These are phyloP conservation scores for Aphanomyces invadans DNA, from an alignment of 352 stramenopile genomes.

Conservation along the genomic window DNA sequence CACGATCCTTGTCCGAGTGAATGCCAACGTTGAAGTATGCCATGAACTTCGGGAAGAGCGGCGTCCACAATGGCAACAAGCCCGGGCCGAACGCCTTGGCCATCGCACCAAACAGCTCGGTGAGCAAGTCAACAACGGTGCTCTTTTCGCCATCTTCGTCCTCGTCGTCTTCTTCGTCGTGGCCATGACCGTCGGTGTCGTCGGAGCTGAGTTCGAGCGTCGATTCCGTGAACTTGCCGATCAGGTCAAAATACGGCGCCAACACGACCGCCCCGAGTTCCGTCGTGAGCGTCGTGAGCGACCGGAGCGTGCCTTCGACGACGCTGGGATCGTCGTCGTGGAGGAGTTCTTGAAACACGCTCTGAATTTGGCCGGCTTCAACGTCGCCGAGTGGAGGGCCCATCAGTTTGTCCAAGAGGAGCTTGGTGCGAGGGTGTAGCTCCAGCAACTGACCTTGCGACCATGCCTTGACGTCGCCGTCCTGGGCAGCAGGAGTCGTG, in stretches of 20 bases:
- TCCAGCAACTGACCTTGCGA: constrained; percentile 77
- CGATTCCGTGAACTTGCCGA: constrained; percentile 84
- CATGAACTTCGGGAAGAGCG: constrained; percentile 87
- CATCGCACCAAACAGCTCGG: constrained; percentile 90
- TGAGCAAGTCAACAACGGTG: constrained; percentile 88
- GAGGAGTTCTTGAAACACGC: constrained; percentile 37
- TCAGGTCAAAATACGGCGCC: constrained; percentile 81
- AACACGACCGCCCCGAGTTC: constrained; percentile 88
- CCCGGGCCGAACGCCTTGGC: constrained; percentile 91
- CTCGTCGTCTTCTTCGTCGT: constrained; percentile 85
- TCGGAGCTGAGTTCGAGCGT: constrained; percentile 47
- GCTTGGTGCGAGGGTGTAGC: constrained; percentile 64
- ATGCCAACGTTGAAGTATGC: constrained; percentile 84
- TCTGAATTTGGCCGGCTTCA: constrained; percentile 8
- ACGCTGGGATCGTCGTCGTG: constrained; percentile 79
- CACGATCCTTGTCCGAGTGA: constrained; percentile 85
- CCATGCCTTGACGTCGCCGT: constrained; percentile 74
- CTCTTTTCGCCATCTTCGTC: constrained; percentile 92
- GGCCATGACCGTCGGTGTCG: constrained; percentile 68
- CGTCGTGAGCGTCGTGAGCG: constrained; percentile 93
- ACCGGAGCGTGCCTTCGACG: constrained; percentile 93
- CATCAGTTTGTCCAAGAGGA: constrained; percentile 71
- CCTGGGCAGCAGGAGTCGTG: constrained; percentile 57
- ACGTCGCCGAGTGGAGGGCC: constrained; percentile 61
- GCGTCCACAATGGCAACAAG: constrained; percentile 85